Base-by-base conservation (phyloP, 2,329 filamentous ascomycete genomes). In the Aureobasidium sp. region DNA sequence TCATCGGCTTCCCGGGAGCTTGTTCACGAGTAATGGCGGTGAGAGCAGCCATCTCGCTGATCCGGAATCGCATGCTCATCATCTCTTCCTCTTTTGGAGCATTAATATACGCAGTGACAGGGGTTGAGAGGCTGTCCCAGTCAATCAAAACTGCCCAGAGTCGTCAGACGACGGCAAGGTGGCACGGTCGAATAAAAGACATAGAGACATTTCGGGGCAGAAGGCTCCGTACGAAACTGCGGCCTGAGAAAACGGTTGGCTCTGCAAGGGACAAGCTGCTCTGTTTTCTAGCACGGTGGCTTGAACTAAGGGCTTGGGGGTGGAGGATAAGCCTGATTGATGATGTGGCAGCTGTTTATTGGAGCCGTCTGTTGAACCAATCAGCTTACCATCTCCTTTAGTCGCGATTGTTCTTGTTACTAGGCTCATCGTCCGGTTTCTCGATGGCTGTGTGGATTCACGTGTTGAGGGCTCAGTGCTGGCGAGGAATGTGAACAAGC, bases 231-330 rank as follows among this genome's bases (percentile, higher is more conserved):
- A 48, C 43, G 55, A 47, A 48, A n/a, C 41, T 59, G 47, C 34
- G 32, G 59, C 59, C 48, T 53, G 39, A 46, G 59, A 46, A 61
- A 59, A 55, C 50, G 60, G 60, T 62, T 62, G 60, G 60, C 60
- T 61, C 59, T 62, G 60, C 60, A 62, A 62, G 60, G 60, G 50
- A 56, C 60, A 56, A 36, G 43, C 51, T 37, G 48, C 34, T 53
- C 41, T 62, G 50, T 56, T 56, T 56, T 56, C 60, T 60, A 55
- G 60, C 50, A 53, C 50, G 47, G 48, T 62, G 60, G 50, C 50
- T 56, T 55, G 57, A 41, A 24, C 51, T 55, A 56, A 48, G 29
- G 50, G 44, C 46, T 60, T 50, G 57, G 46, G 24, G 26, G 57
- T 60, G 39, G 47, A 61, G 47, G 59, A 53, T 61, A 61, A 61